Base-by-base conservation (phyloP, 2,329 filamentous ascomycete species). In the Neurospora sp. region DNA sequence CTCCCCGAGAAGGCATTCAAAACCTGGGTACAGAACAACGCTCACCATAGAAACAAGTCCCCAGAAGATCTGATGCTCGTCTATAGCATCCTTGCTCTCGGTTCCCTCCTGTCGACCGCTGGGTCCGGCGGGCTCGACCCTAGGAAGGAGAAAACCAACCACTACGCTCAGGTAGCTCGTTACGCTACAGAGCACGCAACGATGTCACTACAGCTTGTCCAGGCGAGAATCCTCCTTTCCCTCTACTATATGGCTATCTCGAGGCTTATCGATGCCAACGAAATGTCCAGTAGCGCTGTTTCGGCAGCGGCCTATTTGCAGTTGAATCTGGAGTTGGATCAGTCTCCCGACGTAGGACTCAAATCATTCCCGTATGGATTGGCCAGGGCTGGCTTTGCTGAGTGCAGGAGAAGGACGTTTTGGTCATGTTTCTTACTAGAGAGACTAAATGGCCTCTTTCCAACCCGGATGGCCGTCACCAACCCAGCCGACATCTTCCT, bases 401-500 rank as follows among this genome's bases (percentile, higher is more conserved):
- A 93, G 78, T 90, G 89, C 74, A 85, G 88, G 71, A 84, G 90
- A 73, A 84, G 91, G 70, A 92, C 90, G 0, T 90, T 92, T 75
- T 93, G 90, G 90, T 87, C 88, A 38, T 85, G 88, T 68, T 91
- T 90, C 74, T 80, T 92, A 74, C 84, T 91, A 78, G 91, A 93
- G 79, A 86, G 89, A 67, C 86, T 90, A 71, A 88, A 87, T 67
- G 86, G 86, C 15, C 84, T 88, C 71, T 88, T 84, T 68, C 84
- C 84, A 1, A 81, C 83, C 2, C 83, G 84, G 1, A 79, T 83
- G 7, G 86, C 83, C 67, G 84, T 86, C 72, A 84, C 92, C 71
- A 86, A 87, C 67, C 81, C 86, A 4, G 86, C 90, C 72, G 88
- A 92, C 71, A 85, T 91, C 58, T 90, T 90, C 75, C 81, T 91